These are phyloP conservation scores for Diaporthe aspalathi DNA, from an alignment of 2,329 filamentous ascomycete species.

Conservation along the genomic window DNA sequence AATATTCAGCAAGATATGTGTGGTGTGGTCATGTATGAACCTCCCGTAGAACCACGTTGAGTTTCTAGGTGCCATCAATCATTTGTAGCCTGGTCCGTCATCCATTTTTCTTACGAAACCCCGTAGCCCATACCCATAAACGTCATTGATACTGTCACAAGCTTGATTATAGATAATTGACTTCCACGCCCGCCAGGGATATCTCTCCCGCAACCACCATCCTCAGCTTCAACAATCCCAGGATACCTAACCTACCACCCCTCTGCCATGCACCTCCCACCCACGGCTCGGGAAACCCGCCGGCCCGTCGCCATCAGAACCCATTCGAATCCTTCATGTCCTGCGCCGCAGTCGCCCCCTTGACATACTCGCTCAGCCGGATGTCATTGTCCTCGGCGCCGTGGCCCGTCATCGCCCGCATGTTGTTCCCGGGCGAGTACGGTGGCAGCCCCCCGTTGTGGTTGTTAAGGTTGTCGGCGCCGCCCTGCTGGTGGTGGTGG, in stretches of 20 bases:
- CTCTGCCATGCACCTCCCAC: background rate
- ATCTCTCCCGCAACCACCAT: background rate
- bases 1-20: no score
- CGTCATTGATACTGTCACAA: background rate
- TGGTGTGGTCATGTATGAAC: background rate
- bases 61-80: background rate
- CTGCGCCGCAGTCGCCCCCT: constrained; percentile 51
- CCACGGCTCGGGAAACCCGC: background rate
- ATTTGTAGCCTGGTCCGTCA: background rate
- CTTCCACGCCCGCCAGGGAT: background rate
- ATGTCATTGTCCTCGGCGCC: constrained; percentile 51
- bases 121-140: background rate
- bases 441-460: constrained; percentile 32
- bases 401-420: constrained; percentile 48
- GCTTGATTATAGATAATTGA: background rate
- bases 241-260: no score
- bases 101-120: background rate
- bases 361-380: constrained; percentile 52
- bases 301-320: background rate
- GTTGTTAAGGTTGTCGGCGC: background rate
- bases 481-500: constrained; percentile 24
- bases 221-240: no score
- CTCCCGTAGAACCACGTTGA: background rate
- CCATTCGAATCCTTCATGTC: constrained; percentile 48
- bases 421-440: constrained; percentile 45